A percentile compares a stretch with the other conserved stretches of the same genome.
Evolutionary conservation across 163 green algal species (phyloP).

Genomic region (Chlamydomonas reinhardtii): DNA sequence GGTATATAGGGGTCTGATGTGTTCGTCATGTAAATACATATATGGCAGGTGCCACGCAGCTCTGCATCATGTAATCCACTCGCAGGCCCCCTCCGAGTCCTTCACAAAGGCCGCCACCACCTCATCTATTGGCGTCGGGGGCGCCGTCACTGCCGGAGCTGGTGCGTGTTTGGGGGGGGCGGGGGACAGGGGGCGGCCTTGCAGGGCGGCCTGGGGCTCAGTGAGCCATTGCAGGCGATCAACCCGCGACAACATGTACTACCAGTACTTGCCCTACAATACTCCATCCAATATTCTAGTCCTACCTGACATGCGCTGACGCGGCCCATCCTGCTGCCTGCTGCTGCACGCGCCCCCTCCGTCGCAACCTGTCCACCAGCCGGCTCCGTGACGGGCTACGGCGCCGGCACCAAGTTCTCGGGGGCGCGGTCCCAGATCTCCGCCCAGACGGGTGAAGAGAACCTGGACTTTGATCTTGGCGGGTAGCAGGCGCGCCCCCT

Average conservation of each 20-base stretch:
- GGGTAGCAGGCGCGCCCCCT: not conserved
- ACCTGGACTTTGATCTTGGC: conserved; percentile 32
- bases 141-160: conserved; percentile 7
- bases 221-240: too few species aligned
- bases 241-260: too few species aligned
- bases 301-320: too few species aligned
- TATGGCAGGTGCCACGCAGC: too few species aligned
- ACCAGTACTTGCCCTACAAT: too few species aligned
- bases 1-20: too few species aligned
- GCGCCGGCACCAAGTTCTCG: conserved; percentile 32
- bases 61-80: too few species aligned
- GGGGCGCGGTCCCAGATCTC: conserved; percentile 18
- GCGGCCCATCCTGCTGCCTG: too few species aligned
- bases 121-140: not conserved
- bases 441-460: not conserved
- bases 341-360: not conserved
- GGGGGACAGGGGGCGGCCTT: too few species aligned
- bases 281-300: too few species aligned
- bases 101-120: not conserved
- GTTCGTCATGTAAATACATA: too few species aligned
- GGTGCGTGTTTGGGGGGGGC: not conserved
- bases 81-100: conserved; percentile 15
- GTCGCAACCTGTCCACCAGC: not conserved
- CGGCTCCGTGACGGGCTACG: conserved; percentile 3
- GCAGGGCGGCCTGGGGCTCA: too few species aligned